A percentile compares a stretch with the other conserved stretches of the same genome.
Evolutionary conservation across 768 basidiomycete species (phyloP).

Genomic region (Leccinum truebloodii): DNA sequence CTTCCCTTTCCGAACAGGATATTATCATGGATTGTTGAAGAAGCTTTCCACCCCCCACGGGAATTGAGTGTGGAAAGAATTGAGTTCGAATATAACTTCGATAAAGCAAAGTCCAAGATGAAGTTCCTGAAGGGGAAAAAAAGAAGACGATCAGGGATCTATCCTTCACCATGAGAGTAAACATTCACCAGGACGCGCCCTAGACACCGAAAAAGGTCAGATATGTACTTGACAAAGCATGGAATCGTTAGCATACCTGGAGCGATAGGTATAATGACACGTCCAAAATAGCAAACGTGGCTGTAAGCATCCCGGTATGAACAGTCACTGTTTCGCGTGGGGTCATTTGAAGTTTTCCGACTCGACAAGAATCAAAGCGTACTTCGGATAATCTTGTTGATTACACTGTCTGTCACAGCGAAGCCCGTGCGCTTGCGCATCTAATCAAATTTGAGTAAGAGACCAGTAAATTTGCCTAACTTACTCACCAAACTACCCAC

Average conservation of each 20-base stretch:
- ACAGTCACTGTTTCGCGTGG: constrained; percentile 23
- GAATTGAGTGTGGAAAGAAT: constrained; percentile 24
- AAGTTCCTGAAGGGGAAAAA: constrained; percentile 13
- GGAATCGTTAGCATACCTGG: constrained; percentile 7
- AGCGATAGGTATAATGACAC: constrained; percentile 22
- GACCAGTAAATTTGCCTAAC: background rate
- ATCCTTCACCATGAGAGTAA: constrained; percentile 1
- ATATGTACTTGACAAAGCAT: background rate
- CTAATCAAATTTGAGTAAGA: constrained; percentile 21
- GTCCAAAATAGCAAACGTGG: constrained; percentile 19
- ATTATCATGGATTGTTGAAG: constrained; percentile 1
- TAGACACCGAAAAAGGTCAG: constrained; percentile 5
- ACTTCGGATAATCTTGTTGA: constrained; percentile 46
- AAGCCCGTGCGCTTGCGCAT: constrained; percentile 44
- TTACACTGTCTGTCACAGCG: constrained; percentile 33
- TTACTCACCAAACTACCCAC: constrained; percentile 44
- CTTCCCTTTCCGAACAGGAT: constrained; percentile 6
- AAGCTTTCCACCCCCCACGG: constrained; percentile 24
- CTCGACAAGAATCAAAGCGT: constrained; percentile 4
- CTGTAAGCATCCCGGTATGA: constrained; percentile 30
- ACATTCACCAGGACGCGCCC: constrained; percentile 18
- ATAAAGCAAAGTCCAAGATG: constrained; percentile 26
- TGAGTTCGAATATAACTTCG: constrained; percentile 30
- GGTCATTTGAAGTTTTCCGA: background rate
- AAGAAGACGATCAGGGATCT: background rate